These are phyloP conservation scores for Russula brevipes DNA, from an alignment of 768 basidiomycete species.

Conservation along the genomic window DNA sequence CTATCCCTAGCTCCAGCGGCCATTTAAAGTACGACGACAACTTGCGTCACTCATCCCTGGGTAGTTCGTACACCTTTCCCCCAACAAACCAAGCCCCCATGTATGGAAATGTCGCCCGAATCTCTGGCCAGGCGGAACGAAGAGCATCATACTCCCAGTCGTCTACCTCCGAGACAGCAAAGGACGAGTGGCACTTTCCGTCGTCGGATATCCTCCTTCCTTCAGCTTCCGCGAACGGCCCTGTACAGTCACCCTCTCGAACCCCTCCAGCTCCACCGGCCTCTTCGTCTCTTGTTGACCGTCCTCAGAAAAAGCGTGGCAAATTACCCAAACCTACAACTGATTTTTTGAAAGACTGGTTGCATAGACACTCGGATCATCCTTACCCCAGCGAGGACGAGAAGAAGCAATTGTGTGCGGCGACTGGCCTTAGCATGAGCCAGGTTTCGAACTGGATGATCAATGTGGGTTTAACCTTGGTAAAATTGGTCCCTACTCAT, in stretches of 20 bases:
- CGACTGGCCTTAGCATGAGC: constrained; percentile 81
- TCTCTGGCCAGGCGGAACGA: constrained; percentile 65
- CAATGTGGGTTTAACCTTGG: constrained; percentile 47
- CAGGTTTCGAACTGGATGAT: constrained; percentile 96
- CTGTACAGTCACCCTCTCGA: constrained; percentile 49
- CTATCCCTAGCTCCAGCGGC: constrained; percentile 30
- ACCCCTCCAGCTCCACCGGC: constrained; percentile 38
- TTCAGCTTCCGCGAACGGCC: constrained; percentile 37
- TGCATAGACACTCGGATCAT: constrained; percentile 83
- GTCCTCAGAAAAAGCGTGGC: constrained; percentile 75
- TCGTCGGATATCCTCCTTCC: constrained; percentile 48
- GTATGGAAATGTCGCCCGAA: constrained; percentile 63
- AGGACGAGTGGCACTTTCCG: constrained; percentile 69
- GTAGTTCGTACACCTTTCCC: constrained; percentile 34
- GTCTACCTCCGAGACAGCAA: constrained; percentile 43
- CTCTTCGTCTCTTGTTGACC: constrained; percentile 58
- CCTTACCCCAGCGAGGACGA: constrained; percentile 88
- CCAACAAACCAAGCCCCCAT: constrained; percentile 33
- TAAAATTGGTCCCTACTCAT: constrained; percentile 23
- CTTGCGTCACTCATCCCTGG: constrained; percentile 64
- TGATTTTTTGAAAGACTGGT: constrained; percentile 84
- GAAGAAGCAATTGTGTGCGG: constrained; percentile 83
- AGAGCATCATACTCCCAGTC: constrained; percentile 38
- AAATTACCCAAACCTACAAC: constrained; percentile 90
- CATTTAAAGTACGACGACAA: constrained; percentile 66